Percentiles rank a stretch among this genome's conserved stretches.
Conservation (phyloP, 78 protist species). For the Dictyostelium discoideum region dicty_2.7 NC_007091.3:483001-483500, state of each 20-base stretch:
- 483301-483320: slow-evolving; percentile 87
- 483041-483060: slow-evolving; percentile 92
- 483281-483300: slow-evolving; percentile 81
- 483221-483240: slow-evolving; percentile 91
- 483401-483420: neutral
- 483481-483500: neutral
- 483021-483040: slow-evolving; percentile 92
- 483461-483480: neutral
- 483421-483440: neutral
- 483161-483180: slow-evolving; percentile 90
- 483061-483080: slow-evolving; percentile 91
- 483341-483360: neutral
- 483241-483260: slow-evolving; percentile 91
- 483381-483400: no score
- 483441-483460: neutral
- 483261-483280: slow-evolving; percentile 94
- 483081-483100: slow-evolving; percentile 64
- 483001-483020: slow-evolving; percentile 91
- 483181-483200: slow-evolving; percentile 93
- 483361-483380: neutral
- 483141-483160: slow-evolving; percentile 92
- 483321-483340: neutral
- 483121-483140: slow-evolving; percentile 82
- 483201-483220: slow-evolving; percentile 96
- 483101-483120: slow-evolving; percentile 82